phyloP scores from a whole-genome alignment of 1,139 yeast genomes.

The Saccharomyces pastorianus region DNA sequence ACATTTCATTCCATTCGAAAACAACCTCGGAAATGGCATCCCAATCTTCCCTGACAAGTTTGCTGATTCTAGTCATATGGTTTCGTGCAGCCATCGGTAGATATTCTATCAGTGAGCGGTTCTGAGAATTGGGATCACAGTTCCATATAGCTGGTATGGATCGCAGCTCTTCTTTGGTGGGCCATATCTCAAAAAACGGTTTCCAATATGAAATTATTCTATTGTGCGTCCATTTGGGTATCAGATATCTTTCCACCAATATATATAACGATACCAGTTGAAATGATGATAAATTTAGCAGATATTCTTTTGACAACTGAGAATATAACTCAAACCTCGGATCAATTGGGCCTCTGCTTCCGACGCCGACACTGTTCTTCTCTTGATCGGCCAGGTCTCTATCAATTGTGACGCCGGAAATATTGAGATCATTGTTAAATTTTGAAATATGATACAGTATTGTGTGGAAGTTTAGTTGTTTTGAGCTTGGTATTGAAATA shows the following conservation, averaged over 20 bases:
- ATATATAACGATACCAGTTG: slow-evolving; percentile 43
- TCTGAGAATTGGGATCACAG: slow-evolving; percentile 4
- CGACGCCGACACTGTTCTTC: not conserved
- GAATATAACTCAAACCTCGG: slow-evolving; percentile 28
- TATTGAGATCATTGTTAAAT: slow-evolving; percentile 24
- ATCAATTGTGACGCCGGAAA: slow-evolving; percentile 19
- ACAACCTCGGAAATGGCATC: slow-evolving; percentile 13
- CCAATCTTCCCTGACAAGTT: slow-evolving; percentile 23
- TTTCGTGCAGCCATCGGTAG: slow-evolving; percentile 27
- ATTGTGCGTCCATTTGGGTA: slow-evolving; percentile 28
- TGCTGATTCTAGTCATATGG: slow-evolving; percentile 16
- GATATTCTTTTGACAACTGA: slow-evolving; percentile 15
- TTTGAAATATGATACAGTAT: slow-evolving; percentile 39
- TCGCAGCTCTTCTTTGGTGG: slow-evolving; percentile 41
- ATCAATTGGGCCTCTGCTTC: slow-evolving; percentile 8
- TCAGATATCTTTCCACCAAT: slow-evolving; percentile 36
- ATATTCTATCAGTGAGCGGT: slow-evolving; percentile 9
- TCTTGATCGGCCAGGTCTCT: slow-evolving; percentile 17
- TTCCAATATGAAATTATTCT: slow-evolving; percentile 46
- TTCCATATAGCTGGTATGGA: slow-evolving; percentile 48
- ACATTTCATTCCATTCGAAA: slow-evolving; percentile 16
- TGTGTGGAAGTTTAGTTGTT: slow-evolving; percentile 54
- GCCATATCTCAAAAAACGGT: slow-evolving; percentile 55
- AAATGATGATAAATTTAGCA: slow-evolving; percentile 30
- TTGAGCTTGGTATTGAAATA: slow-evolving; percentile 50